These are phyloP conservation scores for Cercospora brassicicola DNA, from an alignment of 2,329 filamentous ascomycete genomes.

Conservation along the genomic window DNA sequence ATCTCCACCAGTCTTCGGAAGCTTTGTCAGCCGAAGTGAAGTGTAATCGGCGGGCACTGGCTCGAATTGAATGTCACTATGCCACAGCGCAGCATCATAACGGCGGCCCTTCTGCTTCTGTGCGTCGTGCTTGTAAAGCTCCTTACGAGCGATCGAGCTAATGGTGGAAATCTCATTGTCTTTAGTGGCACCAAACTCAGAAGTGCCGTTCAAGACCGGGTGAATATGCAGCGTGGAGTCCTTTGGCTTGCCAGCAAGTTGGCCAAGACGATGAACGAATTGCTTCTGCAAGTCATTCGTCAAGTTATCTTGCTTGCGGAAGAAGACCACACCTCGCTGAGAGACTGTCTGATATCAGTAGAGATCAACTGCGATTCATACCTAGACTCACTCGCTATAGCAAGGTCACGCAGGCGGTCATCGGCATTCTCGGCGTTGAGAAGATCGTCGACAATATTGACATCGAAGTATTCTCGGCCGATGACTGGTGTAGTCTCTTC, in stretches of 20 bases:
- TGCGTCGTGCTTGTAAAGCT: slow-evolving; percentile 43
- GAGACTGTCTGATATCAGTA: slow-evolving; percentile 54
- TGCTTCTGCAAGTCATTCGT: slow-evolving; percentile 64
- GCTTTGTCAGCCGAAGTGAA: slow-evolving; percentile 56
- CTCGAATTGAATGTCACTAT: slow-evolving; percentile 67
- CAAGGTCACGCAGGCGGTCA: slow-evolving; percentile 23
- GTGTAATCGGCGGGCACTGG: slow-evolving; percentile 64
- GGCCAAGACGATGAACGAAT: slow-evolving; percentile 60
- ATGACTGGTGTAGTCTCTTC: slow-evolving; percentile 64
- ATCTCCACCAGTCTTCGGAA: slow-evolving; percentile 57
- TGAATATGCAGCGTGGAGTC: slow-evolving; percentile 62
- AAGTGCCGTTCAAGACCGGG: slow-evolving; percentile 57
- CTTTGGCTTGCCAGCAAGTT: slow-evolving; percentile 58
- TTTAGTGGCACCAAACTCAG: slow-evolving; percentile 49
- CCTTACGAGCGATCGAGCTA: slow-evolving; percentile 57
- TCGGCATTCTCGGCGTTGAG: slow-evolving; percentile 46
- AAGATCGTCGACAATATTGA: slow-evolving; percentile 63
- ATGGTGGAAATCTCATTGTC: slow-evolving; percentile 66
- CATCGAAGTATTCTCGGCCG: slow-evolving; percentile 60
- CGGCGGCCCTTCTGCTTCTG: slow-evolving; percentile 29
- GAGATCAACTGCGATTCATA: background rate
- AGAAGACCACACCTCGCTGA: slow-evolving; percentile 68
- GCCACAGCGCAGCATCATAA: slow-evolving; percentile 42
- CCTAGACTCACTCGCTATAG: slow-evolving; percentile 19
- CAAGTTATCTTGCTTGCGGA: slow-evolving; percentile 61